These are phyloP conservation scores for Umbelopsis sp. DNA, from an alignment of 371 early-diverging fungal species.

Conservation along the genomic window DNA sequence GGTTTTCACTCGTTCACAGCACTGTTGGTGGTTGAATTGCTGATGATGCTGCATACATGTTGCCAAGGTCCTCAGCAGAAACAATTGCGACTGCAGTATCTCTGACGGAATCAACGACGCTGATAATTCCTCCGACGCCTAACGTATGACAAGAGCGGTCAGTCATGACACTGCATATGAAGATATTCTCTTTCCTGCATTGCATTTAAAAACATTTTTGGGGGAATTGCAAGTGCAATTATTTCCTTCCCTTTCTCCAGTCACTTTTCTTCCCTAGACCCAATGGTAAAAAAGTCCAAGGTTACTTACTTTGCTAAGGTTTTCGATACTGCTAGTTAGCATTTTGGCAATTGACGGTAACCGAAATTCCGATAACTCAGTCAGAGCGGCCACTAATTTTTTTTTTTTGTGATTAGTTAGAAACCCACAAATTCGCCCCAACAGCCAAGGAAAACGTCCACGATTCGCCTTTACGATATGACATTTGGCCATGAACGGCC, in stretches of 20 bases:
- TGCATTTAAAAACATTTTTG: neutral
- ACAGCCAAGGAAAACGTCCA: too few species aligned
- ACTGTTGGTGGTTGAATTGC: constrained; percentile 60
- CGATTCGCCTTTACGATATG: neutral
- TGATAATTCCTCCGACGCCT: constrained; percentile 41
- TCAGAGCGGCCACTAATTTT: constrained; percentile 55
- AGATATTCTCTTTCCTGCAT: neutral
- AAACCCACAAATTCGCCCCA: constrained; percentile 22
- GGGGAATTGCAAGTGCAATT: too few species aligned
- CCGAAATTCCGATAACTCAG: constrained; percentile 69
- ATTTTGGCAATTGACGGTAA: constrained; percentile 54
- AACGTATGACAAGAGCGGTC: constrained; percentile 21
- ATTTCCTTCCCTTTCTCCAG: too few species aligned
- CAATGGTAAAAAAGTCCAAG: neutral
- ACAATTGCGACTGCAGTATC: constrained; percentile 74
- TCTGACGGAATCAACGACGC: constrained; percentile 55
- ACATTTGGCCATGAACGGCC: too few species aligned
- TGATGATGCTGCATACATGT: constrained; percentile 77
- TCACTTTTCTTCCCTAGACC: too few species aligned
- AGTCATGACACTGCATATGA: constrained; percentile 22
- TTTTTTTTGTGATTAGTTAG: neutral
- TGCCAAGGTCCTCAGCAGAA: constrained; percentile 68
- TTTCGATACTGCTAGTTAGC: constrained; percentile 6
- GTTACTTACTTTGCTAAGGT: constrained; percentile 6
- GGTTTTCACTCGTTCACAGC: constrained; percentile 28